phyloP scores from a whole-genome alignment of 768 basidiomycete species.

The Suillus plorans region DNA sequence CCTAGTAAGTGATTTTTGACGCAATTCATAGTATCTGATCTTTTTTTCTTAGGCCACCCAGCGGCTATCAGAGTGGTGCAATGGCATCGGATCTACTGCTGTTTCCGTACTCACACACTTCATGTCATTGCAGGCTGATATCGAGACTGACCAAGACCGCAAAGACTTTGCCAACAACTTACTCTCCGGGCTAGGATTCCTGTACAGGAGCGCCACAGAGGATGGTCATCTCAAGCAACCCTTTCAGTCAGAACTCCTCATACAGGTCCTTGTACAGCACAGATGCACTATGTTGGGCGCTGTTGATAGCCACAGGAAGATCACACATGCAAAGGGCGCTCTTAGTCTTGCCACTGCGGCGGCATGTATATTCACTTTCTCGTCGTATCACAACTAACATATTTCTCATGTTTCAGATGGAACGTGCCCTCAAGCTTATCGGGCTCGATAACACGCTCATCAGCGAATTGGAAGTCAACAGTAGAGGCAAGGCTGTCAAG shows the following conservation, averaged over 20 bases:
- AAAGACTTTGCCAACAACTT: background rate
- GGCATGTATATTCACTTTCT: conserved; percentile 3
- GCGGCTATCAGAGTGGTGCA: conserved; percentile 10
- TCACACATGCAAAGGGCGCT: background rate
- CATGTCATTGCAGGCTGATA: background rate
- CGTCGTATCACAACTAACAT: background rate
- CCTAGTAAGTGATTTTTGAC: background rate
- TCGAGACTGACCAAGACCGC: background rate
- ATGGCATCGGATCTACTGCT: conserved; percentile 8
- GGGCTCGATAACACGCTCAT: background rate
- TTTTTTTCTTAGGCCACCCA: conserved; percentile 3
- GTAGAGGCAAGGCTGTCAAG: background rate
- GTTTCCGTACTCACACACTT: conserved; percentile 6
- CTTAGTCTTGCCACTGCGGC: conserved; percentile 7
- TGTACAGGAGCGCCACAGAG: background rate
- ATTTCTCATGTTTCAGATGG: conserved; percentile 10
- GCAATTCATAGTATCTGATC: conserved; percentile 4
- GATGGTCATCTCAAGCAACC: background rate
- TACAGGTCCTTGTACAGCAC: conserved; percentile 8
- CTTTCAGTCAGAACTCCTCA: conserved; percentile 1
- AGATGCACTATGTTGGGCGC: background rate
- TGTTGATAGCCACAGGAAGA: background rate
- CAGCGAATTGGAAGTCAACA: background rate
- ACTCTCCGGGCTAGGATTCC: background rate
- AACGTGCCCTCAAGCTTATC: conserved; percentile 8